Conservation (phyloP, 352 stramenopile genomes). For the Aphanomyces euteiches region DNA sequence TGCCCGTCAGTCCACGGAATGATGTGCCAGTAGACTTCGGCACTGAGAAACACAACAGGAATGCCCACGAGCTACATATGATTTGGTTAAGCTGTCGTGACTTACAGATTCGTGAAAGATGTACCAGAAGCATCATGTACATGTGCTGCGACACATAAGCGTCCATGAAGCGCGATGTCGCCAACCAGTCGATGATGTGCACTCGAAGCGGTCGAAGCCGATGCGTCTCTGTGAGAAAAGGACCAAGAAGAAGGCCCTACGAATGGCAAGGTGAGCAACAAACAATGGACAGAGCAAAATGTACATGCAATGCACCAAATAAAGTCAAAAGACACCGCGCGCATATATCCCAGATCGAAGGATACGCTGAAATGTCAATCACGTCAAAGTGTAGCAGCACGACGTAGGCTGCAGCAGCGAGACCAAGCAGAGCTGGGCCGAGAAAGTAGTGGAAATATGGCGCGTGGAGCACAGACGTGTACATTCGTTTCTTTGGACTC, state of each 20-base stretch:
- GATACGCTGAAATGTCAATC: constrained; percentile 9
- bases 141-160: background rate
- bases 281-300: background rate
- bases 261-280: background rate
- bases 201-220: constrained; percentile 1
- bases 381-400: constrained; percentile 11
- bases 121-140: background rate
- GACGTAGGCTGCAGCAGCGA: background rate
- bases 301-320: constrained; percentile 7
- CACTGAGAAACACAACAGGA: background rate
- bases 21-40: background rate
- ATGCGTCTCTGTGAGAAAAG: constrained; percentile 5
- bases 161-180: background rate
- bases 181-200: constrained; percentile 8
- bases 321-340: background rate
- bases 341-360: constrained; percentile 2
- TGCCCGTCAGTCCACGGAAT: background rate
- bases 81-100: background rate
- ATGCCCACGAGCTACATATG: background rate
- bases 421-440: background rate
- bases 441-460: constrained; percentile 14
- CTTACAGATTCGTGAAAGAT: background rate
- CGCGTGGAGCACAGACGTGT: constrained; percentile 3
- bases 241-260: constrained; percentile 4
- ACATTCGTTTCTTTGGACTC: background rate